Conservation (phyloP, 129 eudicot species). For the Flaveria ramosissima region DNA sequence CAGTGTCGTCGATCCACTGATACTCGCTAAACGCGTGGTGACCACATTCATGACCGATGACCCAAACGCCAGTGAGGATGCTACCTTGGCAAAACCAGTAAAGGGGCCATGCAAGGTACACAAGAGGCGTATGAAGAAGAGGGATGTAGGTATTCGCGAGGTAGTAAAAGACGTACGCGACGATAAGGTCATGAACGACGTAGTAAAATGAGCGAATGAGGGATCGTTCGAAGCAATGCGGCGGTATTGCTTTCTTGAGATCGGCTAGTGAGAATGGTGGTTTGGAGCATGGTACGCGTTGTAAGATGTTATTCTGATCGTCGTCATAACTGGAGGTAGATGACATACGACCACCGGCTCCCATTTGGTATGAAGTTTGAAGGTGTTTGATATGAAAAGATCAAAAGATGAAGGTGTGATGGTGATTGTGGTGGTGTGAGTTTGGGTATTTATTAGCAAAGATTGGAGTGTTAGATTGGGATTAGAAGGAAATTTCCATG, state of each 20-base stretch:
- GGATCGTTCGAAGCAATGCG: constrained; percentile 29
- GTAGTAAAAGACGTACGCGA: constrained; percentile 17
- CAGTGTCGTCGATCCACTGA: constrained; percentile 23
- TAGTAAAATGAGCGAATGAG: constrained; percentile 20
- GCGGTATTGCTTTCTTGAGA: constrained; percentile 35
- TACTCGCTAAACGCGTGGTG: constrained; percentile 33
- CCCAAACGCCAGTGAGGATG: constrained; percentile 30
- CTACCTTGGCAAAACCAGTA: constrained; percentile 30
- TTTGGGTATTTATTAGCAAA: no score
- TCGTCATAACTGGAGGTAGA: neutral
- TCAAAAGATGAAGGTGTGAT: no score
- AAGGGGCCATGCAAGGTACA: constrained; percentile 31
- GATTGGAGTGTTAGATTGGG: no score
- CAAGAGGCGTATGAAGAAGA: constrained; percentile 21
- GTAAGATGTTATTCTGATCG: neutral
- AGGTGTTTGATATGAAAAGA: neutral
- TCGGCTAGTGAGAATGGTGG: constrained; percentile 31
- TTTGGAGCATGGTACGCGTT: constrained; percentile 21
- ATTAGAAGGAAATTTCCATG: no score
- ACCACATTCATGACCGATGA: constrained; percentile 32
- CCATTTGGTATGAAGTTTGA: constrained; percentile 3
- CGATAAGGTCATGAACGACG: constrained; percentile 22
- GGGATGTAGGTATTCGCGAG: constrained; percentile 30
- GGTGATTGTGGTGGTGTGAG: no score
- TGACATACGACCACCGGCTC: constrained; percentile 32